Evolutionary conservation across 768 basidiomycete genomes (phyloP).

Genomic region (Phanerodontia chrysosporium): DNA sequence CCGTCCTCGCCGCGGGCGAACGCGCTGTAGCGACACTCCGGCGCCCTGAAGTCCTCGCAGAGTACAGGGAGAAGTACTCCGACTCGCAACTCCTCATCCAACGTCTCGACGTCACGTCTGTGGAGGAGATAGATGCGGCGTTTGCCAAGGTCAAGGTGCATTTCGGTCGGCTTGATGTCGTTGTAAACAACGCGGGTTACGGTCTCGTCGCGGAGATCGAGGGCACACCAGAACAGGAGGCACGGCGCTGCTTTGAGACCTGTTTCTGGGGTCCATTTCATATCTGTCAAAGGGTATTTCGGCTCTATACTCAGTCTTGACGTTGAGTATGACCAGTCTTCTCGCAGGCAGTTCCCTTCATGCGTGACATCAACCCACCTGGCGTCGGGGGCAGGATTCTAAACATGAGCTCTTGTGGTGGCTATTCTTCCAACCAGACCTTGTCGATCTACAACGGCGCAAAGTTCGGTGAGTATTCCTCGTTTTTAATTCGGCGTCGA

Average conservation of each 20-base stretch:
- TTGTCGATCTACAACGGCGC: slow-evolving; percentile 12
- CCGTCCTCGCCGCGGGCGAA: slow-evolving; percentile 33
- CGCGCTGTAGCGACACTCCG: slow-evolving; percentile 40
- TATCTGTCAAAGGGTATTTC: background rate
- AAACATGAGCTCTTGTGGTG: slow-evolving; percentile 3
- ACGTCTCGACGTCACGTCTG: slow-evolving; percentile 35
- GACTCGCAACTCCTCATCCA: slow-evolving; percentile 33
- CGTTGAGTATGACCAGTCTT: background rate
- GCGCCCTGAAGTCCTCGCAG: slow-evolving; percentile 20
- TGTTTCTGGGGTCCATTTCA: slow-evolving; percentile 21
- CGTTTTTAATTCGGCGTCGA: background rate
- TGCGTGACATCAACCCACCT: slow-evolving; percentile 38
- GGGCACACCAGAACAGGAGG: slow-evolving; percentile 29
- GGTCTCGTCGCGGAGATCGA: slow-evolving; percentile 34
- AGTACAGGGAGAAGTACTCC: slow-evolving; percentile 24
- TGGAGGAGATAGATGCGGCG: slow-evolving; percentile 28
- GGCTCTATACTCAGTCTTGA: background rate
- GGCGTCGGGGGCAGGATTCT: slow-evolving; percentile 21
- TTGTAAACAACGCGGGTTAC: slow-evolving; percentile 40
- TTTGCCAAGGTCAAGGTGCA: slow-evolving; percentile 30
- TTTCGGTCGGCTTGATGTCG: slow-evolving; percentile 44
- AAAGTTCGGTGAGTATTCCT: slow-evolving; percentile 12
- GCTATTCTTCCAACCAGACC: slow-evolving; percentile 1
- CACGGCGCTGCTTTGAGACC: slow-evolving; percentile 34
- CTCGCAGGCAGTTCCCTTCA: slow-evolving; percentile 21